A percentile compares a stretch with the other conserved stretches of the same genome.
Conservation (phyloP, 2,329 filamentous ascomycete species). For the Aureobasidium leucospermi region DNA sequence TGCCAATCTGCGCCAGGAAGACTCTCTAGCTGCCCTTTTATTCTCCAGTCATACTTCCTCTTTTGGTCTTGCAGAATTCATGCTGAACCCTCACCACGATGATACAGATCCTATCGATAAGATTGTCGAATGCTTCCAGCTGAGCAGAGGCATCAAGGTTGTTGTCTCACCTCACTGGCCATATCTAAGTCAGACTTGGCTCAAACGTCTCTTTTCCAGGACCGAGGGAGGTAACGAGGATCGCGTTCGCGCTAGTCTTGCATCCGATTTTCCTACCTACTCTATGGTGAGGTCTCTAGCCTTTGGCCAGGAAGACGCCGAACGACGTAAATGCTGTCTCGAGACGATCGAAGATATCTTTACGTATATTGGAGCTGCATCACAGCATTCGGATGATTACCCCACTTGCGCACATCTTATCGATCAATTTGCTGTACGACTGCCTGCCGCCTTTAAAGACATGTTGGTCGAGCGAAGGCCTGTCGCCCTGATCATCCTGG, state of each 20-base stretch:
- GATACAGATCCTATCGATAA: constrained; percentile 8
- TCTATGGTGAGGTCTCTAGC: neutral
- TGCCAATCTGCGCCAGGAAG: neutral
- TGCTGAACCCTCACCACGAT: constrained; percentile 8
- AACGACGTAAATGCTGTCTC: neutral
- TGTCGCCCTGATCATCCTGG: constrained; percentile 8
- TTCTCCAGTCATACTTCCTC: constrained; percentile 16
- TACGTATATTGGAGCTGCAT: neutral
- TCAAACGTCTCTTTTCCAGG: neutral
- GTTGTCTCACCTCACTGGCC: constrained; percentile 2
- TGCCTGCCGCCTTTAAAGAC: neutral
- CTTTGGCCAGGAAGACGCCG: constrained; percentile 1
- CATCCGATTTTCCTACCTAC: neutral
- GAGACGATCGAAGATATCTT: constrained; percentile 6
- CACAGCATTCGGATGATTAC: neutral
- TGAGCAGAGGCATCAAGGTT: constrained; percentile 6
- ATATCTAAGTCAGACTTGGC: neutral
- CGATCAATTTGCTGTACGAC: neutral
- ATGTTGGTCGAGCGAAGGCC: constrained; percentile 6
- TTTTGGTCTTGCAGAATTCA: constrained; percentile 13
- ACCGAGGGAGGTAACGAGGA: neutral
- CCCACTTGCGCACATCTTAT: neutral
- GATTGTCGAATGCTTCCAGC: constrained; percentile 11
- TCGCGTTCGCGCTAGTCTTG: neutral
- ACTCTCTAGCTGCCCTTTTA: constrained; percentile 15